Percentiles rank a stretch among this genome's conserved stretches.
Conservation (phyloP, 2,329 filamentous ascomycete genomes). For the Neodidymelliopsis sp. region DNA sequence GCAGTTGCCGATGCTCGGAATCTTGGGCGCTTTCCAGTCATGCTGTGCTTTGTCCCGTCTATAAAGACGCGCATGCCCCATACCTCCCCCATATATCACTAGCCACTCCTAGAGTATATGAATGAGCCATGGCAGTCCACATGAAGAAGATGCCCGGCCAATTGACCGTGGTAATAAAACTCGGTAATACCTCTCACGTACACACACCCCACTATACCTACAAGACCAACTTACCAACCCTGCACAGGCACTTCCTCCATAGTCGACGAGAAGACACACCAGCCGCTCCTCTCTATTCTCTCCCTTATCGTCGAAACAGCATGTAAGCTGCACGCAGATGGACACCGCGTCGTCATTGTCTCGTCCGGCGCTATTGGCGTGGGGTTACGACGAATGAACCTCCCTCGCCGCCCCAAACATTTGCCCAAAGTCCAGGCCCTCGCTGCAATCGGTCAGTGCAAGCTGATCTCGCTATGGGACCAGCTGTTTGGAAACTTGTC, state of each 20-base stretch:
- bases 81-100: not conserved
- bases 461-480: conserved; percentile 95
- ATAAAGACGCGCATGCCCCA: conserved; percentile 3
- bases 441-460: conserved; percentile 94
- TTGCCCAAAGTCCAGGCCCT: conserved; percentile 90
- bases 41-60: conserved; percentile 13
- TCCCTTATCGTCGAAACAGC: conserved; percentile 95
- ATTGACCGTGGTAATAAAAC: conserved; percentile 84
- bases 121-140: conserved; percentile 44
- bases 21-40: conserved; percentile 28
- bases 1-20: conserved; percentile 25
- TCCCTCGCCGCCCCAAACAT: conserved; percentile 87
- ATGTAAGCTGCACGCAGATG: conserved; percentile 84
- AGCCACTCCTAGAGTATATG: not conserved
- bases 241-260: conserved; percentile 93
- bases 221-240: conserved; percentile 39
- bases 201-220: conserved; percentile 22
- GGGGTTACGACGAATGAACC: conserved; percentile 86
- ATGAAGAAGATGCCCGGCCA: conserved; percentile 61
- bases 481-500: conserved; percentile 85
- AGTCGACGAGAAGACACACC: conserved; percentile 93
- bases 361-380: conserved; percentile 98
- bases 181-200: conserved; percentile 65
- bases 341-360: conserved; percentile 92
- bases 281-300: conserved; percentile 88